These are phyloP conservation scores for Lactarius vividus DNA, from an alignment of 768 basidiomycete genomes.

Conservation along the genomic window DNA sequence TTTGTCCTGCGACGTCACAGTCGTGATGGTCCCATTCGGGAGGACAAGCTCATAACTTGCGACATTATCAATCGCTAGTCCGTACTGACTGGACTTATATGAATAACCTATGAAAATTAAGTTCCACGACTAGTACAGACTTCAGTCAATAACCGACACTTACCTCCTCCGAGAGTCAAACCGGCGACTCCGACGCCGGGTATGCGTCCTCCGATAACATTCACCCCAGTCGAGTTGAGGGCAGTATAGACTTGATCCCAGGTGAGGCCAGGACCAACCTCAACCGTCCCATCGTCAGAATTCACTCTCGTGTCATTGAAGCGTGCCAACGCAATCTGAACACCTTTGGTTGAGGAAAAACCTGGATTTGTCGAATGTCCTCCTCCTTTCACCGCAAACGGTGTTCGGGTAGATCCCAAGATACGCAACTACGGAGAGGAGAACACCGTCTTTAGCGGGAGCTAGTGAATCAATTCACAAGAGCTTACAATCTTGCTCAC, in stretches of 20 bases:
- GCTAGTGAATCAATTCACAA: neutral
- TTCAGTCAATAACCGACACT: neutral
- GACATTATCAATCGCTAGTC: conserved; percentile 38
- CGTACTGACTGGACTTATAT: conserved; percentile 34
- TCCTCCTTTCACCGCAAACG: conserved; percentile 30
- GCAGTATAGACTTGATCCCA: conserved; percentile 33
- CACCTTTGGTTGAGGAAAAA: conserved; percentile 32
- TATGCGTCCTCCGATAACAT: conserved; percentile 30
- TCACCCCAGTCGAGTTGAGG: conserved; percentile 27
- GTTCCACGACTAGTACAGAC: neutral
- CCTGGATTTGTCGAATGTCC: conserved; percentile 31
- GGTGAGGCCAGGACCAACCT: conserved; percentile 29
- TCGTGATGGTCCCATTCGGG: conserved; percentile 30
- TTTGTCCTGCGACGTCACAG: neutral
- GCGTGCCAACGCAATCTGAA: conserved; percentile 31
- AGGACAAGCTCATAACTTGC: conserved; percentile 31
- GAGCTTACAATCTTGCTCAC: conserved; percentile 25
- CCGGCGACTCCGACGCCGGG: conserved; percentile 31
- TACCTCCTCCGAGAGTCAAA: conserved; percentile 32
- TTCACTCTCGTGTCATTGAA: conserved; percentile 24
- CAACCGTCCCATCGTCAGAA: conserved; percentile 15
- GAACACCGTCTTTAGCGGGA: neutral
- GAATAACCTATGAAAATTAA: conserved; percentile 32
- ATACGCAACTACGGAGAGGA: conserved; percentile 14
- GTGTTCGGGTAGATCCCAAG: conserved; percentile 15